Base-by-base conservation (phyloP, 805 yeast species). In the Yarrowia deformans region DNA sequence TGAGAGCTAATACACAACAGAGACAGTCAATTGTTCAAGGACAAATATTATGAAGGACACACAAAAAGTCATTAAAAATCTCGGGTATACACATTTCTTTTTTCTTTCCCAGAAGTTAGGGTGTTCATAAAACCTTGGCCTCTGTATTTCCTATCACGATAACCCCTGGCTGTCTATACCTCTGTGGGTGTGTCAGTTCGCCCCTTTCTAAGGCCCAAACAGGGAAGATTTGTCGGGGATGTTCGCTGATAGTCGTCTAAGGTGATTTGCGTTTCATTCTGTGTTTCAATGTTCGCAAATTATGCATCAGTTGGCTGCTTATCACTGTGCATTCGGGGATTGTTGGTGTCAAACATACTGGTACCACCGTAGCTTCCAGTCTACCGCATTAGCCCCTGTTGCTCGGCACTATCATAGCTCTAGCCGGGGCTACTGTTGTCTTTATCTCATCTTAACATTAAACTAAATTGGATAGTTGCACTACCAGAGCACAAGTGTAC, bases 391-490 rank as follows among this genome's bases (percentile, higher is more conserved):
- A 23, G 29, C 29, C 4, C 29, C 29, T 23, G 19, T 5, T 12
- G 32, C 32, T 46, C 32, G 10, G 48, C 35, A 29, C 29, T 29
- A 29, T 48, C 37, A 16, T 12, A 23, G 16, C 6, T 46, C 23
- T 19, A 46, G 34, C 18, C 29, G 34, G 52, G 7, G 52, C 55
- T 49, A 49, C 55, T 32, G 55, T 14, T 10, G 32, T 13, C 6
- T 12, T 48, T 48, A 34, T 50, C 40, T 50, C 34, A 50, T 50
- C n/a, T n/a, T 34, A 32, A 40, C 64, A 42, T 42, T 42, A 56
- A 42, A 29, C 49, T 56, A 56, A 23, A 23, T 23, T 2, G 29
- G 29, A 23, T 23, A 23, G 29, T 23, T 23, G 29, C 29, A 23
- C 29, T 23, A 23, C 29, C 29, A 23, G 29, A 23, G 29, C 29